phyloP scores from a whole-genome alignment of 306 rosid genomes.

The Lathyrus oleraceus region DNA sequence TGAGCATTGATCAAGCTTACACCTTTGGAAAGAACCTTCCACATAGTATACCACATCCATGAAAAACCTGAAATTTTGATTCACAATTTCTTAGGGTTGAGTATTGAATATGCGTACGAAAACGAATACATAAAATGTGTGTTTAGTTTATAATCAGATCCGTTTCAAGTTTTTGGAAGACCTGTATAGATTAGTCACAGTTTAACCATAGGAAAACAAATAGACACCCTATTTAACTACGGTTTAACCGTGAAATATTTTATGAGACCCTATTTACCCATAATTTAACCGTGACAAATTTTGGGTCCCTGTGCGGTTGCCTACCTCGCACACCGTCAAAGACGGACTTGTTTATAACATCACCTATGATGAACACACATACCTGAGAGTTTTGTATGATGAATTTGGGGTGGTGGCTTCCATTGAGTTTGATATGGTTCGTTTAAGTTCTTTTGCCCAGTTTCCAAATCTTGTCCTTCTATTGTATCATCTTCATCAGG shows the following conservation, averaged over 20 bases:
- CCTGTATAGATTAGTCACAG: no score
- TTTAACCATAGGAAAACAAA: no score
- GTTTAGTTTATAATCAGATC: neutral
- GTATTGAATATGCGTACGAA: neutral
- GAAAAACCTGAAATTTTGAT: slow-evolving; percentile 37
- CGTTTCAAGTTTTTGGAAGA: no score
- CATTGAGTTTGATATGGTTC: slow-evolving; percentile 5
- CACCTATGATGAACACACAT: neutral
- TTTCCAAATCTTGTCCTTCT: slow-evolving; percentile 33
- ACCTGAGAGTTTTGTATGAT: slow-evolving; percentile 36
- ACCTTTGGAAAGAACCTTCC: slow-evolving; percentile 45
- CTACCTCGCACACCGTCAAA: no score
- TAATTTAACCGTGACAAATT: no score
- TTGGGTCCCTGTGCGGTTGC: no score
- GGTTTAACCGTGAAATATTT: no score
- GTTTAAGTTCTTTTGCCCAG: neutral
- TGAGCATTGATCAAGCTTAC: neutral
- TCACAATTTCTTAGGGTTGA: neutral
- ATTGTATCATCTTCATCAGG: neutral
- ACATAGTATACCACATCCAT: slow-evolving; percentile 37
- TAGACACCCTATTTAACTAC: no score
- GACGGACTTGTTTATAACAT: neutral
- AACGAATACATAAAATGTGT: neutral
- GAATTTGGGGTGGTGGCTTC: slow-evolving; percentile 5
- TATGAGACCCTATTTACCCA: no score